Percentiles rank a stretch among this genome's conserved stretches.
These are phyloP conservation scores for Alternaria sp. DNA, from an alignment of 2,329 filamentous ascomycete species.

Conservation along the genomic window DNA sequence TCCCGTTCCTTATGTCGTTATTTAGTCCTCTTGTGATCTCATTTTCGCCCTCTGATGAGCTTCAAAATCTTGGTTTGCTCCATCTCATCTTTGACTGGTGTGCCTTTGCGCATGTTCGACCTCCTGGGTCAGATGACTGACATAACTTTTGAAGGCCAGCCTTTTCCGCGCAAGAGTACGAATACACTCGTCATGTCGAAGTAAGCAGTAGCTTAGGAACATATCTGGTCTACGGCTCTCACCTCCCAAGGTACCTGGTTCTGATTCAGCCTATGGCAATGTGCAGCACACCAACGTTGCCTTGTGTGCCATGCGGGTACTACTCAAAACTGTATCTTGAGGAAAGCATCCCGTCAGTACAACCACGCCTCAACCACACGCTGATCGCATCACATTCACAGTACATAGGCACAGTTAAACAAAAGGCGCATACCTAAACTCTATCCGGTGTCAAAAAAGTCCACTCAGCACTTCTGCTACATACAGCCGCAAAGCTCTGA, in stretches of 20 bases:
- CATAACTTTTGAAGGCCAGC: too few species aligned
- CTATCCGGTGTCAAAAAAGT: background rate
- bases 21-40: too few species aligned
- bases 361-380: background rate
- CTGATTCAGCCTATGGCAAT: background rate
- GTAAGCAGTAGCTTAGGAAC: too few species aligned
- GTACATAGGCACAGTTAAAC: slow-evolving; percentile 7
- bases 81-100: too few species aligned
- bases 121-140: too few species aligned
- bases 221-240: too few species aligned
- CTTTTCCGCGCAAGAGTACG: too few species aligned
- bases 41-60: too few species aligned
- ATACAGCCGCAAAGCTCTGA: background rate
- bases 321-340: background rate
- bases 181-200: too few species aligned
- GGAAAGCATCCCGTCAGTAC: background rate
- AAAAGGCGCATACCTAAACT: background rate
- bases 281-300: background rate
- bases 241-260: background rate
- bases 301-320: background rate
- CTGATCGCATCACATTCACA: background rate
- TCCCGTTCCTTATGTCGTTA: background rate
- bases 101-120: too few species aligned
- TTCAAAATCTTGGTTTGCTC: too few species aligned
- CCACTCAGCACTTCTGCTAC: background rate